Conservation (phyloP, 768 basidiomycete species). For the Lactifluus subvellereus region DNA sequence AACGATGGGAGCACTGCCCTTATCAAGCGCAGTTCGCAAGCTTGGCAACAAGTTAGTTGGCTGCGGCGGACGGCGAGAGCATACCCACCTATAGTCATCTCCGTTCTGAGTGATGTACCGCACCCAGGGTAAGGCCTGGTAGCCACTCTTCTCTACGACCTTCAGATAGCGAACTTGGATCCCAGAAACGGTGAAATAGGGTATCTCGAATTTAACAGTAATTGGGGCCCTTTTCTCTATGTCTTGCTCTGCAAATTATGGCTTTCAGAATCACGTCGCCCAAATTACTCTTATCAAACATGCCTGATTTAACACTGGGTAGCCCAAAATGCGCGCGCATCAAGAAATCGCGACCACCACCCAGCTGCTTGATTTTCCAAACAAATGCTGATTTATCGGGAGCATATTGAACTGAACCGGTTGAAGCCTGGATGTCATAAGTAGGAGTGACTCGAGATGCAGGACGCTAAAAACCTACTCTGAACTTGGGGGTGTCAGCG, state of each 20-base stretch:
- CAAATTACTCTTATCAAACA: slow-evolving; percentile 29
- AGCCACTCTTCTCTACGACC: slow-evolving; percentile 97
- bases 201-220: slow-evolving; percentile 96
- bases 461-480: slow-evolving; percentile 45
- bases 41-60: slow-evolving; percentile 32
- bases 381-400: slow-evolving; percentile 98
- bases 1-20: slow-evolving; percentile 60
- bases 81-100: slow-evolving; percentile 76
- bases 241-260: slow-evolving; percentile 50
- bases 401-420: slow-evolving; percentile 92
- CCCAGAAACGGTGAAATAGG: slow-evolving; percentile 96
- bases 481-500: slow-evolving; percentile 95
- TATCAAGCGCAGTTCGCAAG: slow-evolving; percentile 68
- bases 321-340: slow-evolving; percentile 98
- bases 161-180: slow-evolving; percentile 98
- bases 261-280: neutral
- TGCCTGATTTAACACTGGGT: slow-evolving; percentile 87
- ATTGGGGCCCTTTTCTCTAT: slow-evolving; percentile 89
- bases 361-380: slow-evolving; percentile 99
- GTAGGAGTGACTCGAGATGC: neutral
- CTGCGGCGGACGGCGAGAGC: neutral
- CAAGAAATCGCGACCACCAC: slow-evolving; percentile 91
- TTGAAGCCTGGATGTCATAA: slow-evolving; percentile 65
- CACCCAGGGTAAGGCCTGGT: slow-evolving; percentile 95
- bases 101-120: slow-evolving; percentile 90